phyloP scores from a whole-genome alignment of 352 stramenopile species.

The Stephanocyclus meneghinianus region DNA sequence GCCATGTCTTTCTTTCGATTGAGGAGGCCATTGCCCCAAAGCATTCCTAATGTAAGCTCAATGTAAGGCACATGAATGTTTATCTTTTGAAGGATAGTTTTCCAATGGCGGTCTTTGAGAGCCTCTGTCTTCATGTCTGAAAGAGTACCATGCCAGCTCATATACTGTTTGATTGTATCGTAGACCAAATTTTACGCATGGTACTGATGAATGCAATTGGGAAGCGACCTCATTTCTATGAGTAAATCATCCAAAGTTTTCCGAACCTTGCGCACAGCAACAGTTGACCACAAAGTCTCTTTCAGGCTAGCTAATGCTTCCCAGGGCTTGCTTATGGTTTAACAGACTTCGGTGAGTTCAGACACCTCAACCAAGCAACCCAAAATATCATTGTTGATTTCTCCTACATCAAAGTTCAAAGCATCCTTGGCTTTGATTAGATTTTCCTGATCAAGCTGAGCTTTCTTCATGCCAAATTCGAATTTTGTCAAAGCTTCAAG shows the following conservation, averaged over 20 bases:
- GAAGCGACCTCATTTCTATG: slow-evolving; percentile 91
- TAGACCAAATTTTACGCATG: slow-evolving; percentile 94
- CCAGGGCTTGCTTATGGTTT: slow-evolving; percentile 89
- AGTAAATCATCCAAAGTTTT: slow-evolving; percentile 96
- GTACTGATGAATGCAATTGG: slow-evolving; percentile 96
- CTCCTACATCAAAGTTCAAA: slow-evolving; percentile 86
- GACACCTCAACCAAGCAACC: slow-evolving; percentile 86
- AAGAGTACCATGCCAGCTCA: slow-evolving; percentile 91
- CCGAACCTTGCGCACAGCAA: slow-evolving; percentile 92
- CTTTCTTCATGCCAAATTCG: slow-evolving; percentile 82
- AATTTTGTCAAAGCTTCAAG: slow-evolving; percentile 84
- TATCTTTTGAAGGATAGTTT: slow-evolving; percentile 93
- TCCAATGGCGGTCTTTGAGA: slow-evolving; percentile 99
- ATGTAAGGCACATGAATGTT: slow-evolving; percentile 90
- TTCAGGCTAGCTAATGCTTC: slow-evolving; percentile 89
- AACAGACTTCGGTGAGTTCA: slow-evolving; percentile 98
- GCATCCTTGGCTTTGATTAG: slow-evolving; percentile 93
- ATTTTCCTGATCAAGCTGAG: slow-evolving; percentile 91
- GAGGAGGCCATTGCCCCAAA: slow-evolving; percentile 95
- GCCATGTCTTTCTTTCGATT: slow-evolving; percentile 92
- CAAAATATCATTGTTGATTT: slow-evolving; percentile 83
- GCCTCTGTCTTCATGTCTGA: slow-evolving; percentile 97
- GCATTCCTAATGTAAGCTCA: slow-evolving; percentile 93
- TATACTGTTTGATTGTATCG: slow-evolving; percentile 90
- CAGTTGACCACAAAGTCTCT: slow-evolving; percentile 91